These are phyloP conservation scores for Populus davidiana DNA, from an alignment of 345 rosid species.

Conservation along the genomic window DNA sequence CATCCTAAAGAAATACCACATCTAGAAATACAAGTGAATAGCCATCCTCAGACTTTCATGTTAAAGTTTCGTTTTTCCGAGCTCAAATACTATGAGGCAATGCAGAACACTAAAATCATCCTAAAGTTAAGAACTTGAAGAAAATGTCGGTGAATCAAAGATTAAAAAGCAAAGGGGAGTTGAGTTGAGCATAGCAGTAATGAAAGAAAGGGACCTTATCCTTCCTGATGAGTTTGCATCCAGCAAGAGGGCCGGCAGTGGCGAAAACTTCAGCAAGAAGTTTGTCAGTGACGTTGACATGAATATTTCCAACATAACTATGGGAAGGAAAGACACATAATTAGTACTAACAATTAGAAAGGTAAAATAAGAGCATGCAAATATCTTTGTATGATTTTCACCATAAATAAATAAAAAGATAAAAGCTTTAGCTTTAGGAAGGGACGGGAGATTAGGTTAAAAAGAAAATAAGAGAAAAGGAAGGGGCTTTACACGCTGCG, in stretches of 20 bases:
- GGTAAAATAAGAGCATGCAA: constrained; percentile 21
- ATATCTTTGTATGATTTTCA: not conserved
- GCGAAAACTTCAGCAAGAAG: constrained; percentile 91
- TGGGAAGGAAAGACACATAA: constrained; percentile 16
- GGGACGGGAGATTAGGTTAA: not conserved
- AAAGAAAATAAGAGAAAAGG: constrained; percentile 17
- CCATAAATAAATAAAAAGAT: constrained; percentile 4
- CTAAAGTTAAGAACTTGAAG: not conserved
- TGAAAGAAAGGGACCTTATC: constrained; percentile 62
- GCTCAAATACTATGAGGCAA: not conserved
- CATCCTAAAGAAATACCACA: not conserved
- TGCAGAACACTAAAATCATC: not conserved
- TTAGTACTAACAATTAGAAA: constrained; percentile 26
- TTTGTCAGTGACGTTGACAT: constrained; percentile 84
- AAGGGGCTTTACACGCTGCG: constrained; percentile 90
- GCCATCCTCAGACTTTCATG: not conserved
- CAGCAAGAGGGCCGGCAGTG: constrained; percentile 88
- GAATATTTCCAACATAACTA: constrained; percentile 94
- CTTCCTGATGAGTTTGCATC: constrained; percentile 89
- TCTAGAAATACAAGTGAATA: not conserved
- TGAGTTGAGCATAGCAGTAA: not conserved
- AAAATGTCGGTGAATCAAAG: not conserved
- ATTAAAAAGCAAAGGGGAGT: not conserved
- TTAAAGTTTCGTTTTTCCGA: not conserved
- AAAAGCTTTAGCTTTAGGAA: not conserved